Conservation (phyloP, 768 basidiomycete species). For the Boletus tylopilopsis region DNA sequence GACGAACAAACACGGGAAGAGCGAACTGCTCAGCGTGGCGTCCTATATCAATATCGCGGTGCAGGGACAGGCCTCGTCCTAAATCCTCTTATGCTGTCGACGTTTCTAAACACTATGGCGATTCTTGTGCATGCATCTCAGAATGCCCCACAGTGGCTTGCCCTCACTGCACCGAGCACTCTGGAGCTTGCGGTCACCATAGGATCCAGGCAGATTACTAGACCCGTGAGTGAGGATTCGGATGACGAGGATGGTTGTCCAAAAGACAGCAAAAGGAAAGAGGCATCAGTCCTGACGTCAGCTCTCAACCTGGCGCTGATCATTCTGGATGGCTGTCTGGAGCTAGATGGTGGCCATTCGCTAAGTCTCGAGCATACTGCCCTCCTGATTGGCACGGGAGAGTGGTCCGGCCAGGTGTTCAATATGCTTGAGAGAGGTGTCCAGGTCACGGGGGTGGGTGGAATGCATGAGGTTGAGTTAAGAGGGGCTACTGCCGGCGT, state of each 20-base stretch:
- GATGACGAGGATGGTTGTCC: constrained; percentile 29
- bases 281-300: constrained; percentile 70
- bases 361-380: constrained; percentile 73
- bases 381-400: constrained; percentile 64
- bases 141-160: constrained; percentile 77
- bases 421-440: constrained; percentile 60
- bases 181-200: constrained; percentile 81
- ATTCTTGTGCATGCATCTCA: constrained; percentile 81
- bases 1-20: constrained; percentile 78
- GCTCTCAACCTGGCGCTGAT: constrained; percentile 77
- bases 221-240: constrained; percentile 32
- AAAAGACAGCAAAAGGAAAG: constrained; percentile 38
- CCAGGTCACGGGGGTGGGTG: constrained; percentile 59
- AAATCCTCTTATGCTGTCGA: constrained; percentile 70
- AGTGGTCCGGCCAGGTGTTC: constrained; percentile 79
- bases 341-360: constrained; percentile 72
- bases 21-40: constrained; percentile 55
- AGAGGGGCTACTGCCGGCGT: constrained; percentile 76
- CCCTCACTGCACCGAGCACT: constrained; percentile 75
- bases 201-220: constrained; percentile 62
- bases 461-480: constrained; percentile 57
- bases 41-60: constrained; percentile 57
- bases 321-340: constrained; percentile 68
- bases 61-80: constrained; percentile 83
- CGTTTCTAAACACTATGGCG: constrained; percentile 70